Conservation (phyloP, 2,329 filamentous ascomycete genomes). For the Akanthomyces uredinophilus region DNA sequence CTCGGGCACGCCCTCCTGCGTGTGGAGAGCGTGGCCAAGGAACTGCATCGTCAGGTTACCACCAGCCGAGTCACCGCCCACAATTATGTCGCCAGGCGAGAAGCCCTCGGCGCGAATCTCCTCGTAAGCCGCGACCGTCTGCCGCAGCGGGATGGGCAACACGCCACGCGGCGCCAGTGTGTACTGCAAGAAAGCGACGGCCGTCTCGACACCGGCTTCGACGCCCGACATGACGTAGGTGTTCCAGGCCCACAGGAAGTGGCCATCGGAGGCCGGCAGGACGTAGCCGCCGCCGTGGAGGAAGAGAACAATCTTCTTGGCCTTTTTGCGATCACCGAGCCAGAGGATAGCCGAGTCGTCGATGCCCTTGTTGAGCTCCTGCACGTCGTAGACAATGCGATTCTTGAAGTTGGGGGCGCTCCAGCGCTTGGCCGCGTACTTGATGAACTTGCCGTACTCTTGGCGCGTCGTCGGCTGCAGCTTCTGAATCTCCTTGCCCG, state of each 20-base stretch:
- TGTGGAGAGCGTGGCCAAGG: constrained; percentile 26
- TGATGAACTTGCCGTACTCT: constrained; percentile 22
- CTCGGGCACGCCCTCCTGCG: constrained; percentile 19
- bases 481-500: constrained; percentile 21
- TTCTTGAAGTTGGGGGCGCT: constrained; percentile 14
- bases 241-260: constrained; percentile 26
- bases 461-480: constrained; percentile 18
- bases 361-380: constrained; percentile 17
- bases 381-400: constrained; percentile 18
- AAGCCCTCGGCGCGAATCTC: constrained; percentile 27
- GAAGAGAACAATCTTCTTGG: constrained; percentile 26
- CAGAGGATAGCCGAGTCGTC: constrained; percentile 22
- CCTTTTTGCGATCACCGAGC: constrained; percentile 24
- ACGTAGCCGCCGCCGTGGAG: constrained; percentile 27
- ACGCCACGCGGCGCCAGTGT: constrained; percentile 26
- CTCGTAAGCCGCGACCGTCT: constrained; percentile 28
- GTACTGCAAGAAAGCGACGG: constrained; percentile 32
- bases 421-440: constrained; percentile 16
- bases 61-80: constrained; percentile 32
- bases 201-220: constrained; percentile 22
- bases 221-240: constrained; percentile 20
- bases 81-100: constrained; percentile 25
- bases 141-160: constrained; percentile 29
- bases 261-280: constrained; percentile 20
- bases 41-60: constrained; percentile 28